Base-by-base conservation (phyloP, 768 basidiomycete genomes). In the Saitozyma podzolica region DNA sequence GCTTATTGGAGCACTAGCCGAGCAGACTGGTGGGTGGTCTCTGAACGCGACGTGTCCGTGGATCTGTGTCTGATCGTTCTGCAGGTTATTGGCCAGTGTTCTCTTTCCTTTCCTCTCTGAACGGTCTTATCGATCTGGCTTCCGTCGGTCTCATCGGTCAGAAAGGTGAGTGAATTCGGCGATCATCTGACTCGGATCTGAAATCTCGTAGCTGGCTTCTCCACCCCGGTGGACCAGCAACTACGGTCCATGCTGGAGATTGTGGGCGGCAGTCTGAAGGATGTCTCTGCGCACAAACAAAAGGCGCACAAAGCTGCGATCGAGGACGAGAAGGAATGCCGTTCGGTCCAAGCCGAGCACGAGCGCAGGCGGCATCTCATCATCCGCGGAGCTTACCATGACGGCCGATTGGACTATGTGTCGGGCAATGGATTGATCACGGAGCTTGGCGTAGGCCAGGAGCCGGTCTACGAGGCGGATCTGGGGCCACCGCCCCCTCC, bases 81-180 rank as follows among this genome's bases (percentile, higher is more conserved):
- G 9, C 47, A 77, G 78, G 76, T 40, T 79, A 79, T 59, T 89
- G 87, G 84, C 94, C 93, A 6, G 84, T 91, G 7, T 94, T 96
- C 80, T 88, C 88, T 6, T 89, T 92, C 80, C 81, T 91, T 54
- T 87, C 88, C 70, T 91, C 89, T 0, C 80, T 91, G 74, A 89
- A 85, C 70, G 88, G 85, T 65, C 80, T 98, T 60, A 86, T 97
- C 64, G 95, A 98, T 75, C 83, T 98, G n/a, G 92, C 91, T 0
- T 88, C 88, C 62, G 85, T 93, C 49, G 94, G 94, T 1, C 73
- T 98, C n/a, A 96, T 96, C 68, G 96, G 96, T 3, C 92, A 96
- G 74, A 97, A 97, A 82, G 86, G 91, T 89, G 40, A 62, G 65
- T 60, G n/a, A 14, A 2, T 1, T 0, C 4, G 43, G 2, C 11